Conservation (phyloP, 179 eudicot species). For the Corrigiola litoralis region DNA sequence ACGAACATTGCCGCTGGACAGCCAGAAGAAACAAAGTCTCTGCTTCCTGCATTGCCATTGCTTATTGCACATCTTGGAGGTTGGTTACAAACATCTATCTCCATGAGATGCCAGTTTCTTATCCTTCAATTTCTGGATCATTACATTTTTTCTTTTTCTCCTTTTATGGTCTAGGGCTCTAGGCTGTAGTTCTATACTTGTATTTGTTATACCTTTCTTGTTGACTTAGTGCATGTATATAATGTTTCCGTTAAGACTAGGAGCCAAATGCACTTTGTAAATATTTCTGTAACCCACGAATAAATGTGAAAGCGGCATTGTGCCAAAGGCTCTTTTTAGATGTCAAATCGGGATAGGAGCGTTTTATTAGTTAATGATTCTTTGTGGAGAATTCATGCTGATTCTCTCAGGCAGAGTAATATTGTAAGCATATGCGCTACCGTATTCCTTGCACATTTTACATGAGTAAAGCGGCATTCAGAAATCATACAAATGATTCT, state of each 20-base stretch:
- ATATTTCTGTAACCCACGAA: not conserved
- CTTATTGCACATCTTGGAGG: conserved; percentile 97
- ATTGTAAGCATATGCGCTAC: too few species aligned
- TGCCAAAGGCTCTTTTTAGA: not conserved
- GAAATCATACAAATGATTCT: too few species aligned
- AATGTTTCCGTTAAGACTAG: too few species aligned
- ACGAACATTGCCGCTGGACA: conserved; percentile 95
- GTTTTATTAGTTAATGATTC: too few species aligned
- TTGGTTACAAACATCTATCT: conserved; percentile 24
- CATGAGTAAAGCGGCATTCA: too few species aligned
- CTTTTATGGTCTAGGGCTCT: not conserved
- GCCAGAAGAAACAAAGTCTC: conserved; percentile 87
- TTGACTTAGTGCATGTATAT: too few species aligned
- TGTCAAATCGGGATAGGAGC: too few species aligned
- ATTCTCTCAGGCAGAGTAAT: too few species aligned
- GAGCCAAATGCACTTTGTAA: not conserved
- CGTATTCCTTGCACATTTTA: too few species aligned
- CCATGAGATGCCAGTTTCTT: not conserved
- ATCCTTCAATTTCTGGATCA: not conserved
- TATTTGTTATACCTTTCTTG: not conserved
- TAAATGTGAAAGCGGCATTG: not conserved
- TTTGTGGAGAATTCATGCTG: too few species aligned
- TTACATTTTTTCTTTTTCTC: not conserved
- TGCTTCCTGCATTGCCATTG: conserved; percentile 87
- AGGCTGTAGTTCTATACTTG: not conserved